Percentiles rank a stretch among this genome's conserved stretches.
Conservation (phyloP, 2,329 filamentous ascomycete species). For the Diaporthe ampelina region DNA sequence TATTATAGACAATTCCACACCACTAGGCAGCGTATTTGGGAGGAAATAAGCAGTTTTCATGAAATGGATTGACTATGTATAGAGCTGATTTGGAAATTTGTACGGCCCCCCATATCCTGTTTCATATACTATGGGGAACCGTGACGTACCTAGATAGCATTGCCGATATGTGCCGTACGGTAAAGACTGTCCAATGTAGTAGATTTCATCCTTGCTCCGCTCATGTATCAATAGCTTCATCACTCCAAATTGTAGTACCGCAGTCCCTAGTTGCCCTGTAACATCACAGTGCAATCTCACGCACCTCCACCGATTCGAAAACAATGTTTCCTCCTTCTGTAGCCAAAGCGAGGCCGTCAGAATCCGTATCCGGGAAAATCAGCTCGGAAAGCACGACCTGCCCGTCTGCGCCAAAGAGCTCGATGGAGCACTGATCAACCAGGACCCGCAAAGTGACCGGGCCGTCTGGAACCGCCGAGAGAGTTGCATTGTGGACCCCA, state of each 20-base stretch:
- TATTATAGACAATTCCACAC: too few species aligned
- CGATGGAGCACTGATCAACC: neutral
- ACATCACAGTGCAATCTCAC: neutral
- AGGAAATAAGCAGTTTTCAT: too few species aligned
- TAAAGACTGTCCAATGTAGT: too few species aligned
- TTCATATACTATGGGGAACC: too few species aligned
- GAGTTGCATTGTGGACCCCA: neutral
- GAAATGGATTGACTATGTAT: too few species aligned
- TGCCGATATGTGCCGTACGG: too few species aligned
- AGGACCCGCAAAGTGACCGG: neutral
- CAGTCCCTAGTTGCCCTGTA: neutral
- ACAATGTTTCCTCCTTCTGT: neutral
- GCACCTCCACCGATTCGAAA: neutral
- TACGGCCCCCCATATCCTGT: too few species aligned
- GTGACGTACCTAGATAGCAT: too few species aligned
- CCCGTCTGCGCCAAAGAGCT: neutral
- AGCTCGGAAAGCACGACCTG: constrained; percentile 4
- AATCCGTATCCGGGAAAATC: neutral
- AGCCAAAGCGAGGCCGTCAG: neutral
- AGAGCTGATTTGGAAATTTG: too few species aligned
- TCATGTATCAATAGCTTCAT: neutral
- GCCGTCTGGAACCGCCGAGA: neutral
- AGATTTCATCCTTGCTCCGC: too few species aligned
- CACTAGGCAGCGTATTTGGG: too few species aligned
- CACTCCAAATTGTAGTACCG: neutral